Percentiles rank a stretch among this genome's conserved stretches.
These are phyloP conservation scores for Oenanthe sinensis DNA, from an alignment of 129 eudicot species.

Conservation along the genomic window DNA sequence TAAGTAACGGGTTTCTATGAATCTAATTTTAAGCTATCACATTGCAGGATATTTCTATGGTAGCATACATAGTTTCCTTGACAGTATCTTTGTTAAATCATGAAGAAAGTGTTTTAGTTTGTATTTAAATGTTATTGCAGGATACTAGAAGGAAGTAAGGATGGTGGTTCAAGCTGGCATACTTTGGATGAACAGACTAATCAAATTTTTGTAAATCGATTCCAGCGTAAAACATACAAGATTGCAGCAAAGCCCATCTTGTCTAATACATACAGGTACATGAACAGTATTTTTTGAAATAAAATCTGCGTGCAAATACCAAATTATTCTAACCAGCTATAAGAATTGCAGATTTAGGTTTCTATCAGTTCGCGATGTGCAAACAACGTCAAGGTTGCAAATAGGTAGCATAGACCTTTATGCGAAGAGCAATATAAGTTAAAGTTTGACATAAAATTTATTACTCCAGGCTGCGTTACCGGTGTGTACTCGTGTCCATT, in stretches of 20 bases:
- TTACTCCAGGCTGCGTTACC: neutral
- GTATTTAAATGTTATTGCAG: constrained; percentile 17
- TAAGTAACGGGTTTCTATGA: neutral
- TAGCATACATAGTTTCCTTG: neutral
- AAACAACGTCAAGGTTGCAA: constrained; percentile 60
- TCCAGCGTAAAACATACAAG: constrained; percentile 59
- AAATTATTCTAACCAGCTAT: neutral
- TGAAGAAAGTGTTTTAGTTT: neutral
- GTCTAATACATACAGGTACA: constrained; percentile 75
- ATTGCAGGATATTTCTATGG: neutral
- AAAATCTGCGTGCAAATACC: too few species aligned
- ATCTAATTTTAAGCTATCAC: neutral
- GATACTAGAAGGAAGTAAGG: constrained; percentile 79
- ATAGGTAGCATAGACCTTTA: constrained; percentile 81
- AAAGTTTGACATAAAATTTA: neutral
- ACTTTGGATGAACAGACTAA: constrained; percentile 64
- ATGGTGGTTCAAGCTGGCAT: constrained; percentile 74
- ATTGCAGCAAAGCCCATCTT: constrained; percentile 30
- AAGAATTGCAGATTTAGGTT: constrained; percentile 54
- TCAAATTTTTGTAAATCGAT: constrained; percentile 62
- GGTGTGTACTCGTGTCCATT: neutral
- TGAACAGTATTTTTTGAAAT: neutral
- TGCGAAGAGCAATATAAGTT: constrained; percentile 14
- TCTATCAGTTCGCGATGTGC: constrained; percentile 53
- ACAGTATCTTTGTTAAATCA: neutral